These are phyloP conservation scores for Heterobasidion occidentale DNA, from an alignment of 1,284 basidiomycete genomes.

Conservation along the genomic window DNA sequence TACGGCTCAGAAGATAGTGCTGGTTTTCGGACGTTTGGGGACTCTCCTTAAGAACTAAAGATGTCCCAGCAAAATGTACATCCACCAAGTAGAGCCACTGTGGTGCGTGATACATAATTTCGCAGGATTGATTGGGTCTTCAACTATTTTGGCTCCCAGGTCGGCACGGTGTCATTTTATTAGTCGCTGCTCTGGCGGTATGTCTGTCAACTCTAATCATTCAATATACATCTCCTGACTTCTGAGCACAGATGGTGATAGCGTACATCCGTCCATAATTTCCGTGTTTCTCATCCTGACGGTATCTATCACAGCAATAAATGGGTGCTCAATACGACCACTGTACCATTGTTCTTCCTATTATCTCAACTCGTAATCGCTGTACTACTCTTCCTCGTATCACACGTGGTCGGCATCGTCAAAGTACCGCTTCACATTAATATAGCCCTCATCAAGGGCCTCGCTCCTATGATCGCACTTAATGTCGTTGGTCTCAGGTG, in stretches of 20 bases:
- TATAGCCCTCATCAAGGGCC: slow-evolving; percentile 53
- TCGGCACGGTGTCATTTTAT: slow-evolving; percentile 67
- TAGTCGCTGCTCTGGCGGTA: slow-evolving; percentile 76
- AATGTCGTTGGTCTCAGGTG: slow-evolving; percentile 79
- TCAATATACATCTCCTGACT: slow-evolving; percentile 12
- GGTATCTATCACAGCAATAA: slow-evolving; percentile 48
- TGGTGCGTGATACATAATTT: neutral
- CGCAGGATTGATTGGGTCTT: neutral
- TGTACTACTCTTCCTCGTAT: slow-evolving; percentile 60
- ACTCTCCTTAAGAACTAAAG: neutral
- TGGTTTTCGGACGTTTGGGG: too few relatives aligned
- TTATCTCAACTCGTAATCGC: slow-evolving; percentile 75
- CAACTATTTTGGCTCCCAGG: slow-evolving; percentile 25
- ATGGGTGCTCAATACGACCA: slow-evolving; percentile 68
- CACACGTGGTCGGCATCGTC: slow-evolving; percentile 53
- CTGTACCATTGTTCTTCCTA: slow-evolving; percentile 80
- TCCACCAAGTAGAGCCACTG: neutral
- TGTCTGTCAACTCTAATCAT: slow-evolving; percentile 23
- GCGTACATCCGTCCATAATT: slow-evolving; percentile 41
- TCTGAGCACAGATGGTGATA: slow-evolving; percentile 66
- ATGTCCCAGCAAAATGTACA: neutral
- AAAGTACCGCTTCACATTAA: slow-evolving; percentile 58
- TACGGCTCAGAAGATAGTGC: too few relatives aligned
- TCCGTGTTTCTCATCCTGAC: slow-evolving; percentile 1
- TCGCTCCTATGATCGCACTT: slow-evolving; percentile 64